Conservation (phyloP, 352 stramenopile species). For the Pythium catenulatum region DNA sequence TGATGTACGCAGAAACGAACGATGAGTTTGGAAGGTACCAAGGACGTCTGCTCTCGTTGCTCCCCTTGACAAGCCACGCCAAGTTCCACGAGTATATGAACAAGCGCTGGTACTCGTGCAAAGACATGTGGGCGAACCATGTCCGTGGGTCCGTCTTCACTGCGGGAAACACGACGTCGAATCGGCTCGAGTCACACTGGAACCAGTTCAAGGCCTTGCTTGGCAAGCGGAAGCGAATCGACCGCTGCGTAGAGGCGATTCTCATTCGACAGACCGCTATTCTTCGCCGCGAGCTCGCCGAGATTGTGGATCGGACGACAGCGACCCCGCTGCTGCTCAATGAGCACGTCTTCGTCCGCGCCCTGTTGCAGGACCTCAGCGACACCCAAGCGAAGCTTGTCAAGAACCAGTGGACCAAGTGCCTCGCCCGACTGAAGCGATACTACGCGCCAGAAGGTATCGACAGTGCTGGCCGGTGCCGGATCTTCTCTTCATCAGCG, state of each 20-base stretch:
- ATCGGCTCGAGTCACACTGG: constrained; percentile 14
- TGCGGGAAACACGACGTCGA: not conserved
- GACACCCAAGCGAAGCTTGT: not conserved
- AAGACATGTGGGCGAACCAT: not conserved
- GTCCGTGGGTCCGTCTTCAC: not conserved
- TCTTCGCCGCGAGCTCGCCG: not conserved
- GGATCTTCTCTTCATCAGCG: not conserved
- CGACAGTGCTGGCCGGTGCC: not conserved
- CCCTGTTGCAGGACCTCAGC: not conserved
- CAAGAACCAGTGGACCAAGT: not conserved
- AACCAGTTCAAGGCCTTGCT: not conserved
- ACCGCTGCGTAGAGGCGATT: not conserved
- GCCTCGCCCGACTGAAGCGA: not conserved
- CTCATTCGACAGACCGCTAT: not conserved
- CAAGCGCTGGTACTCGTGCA: not conserved
- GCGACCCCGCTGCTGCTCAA: not conserved
- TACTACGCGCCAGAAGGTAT: not conserved
- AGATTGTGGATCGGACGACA: not conserved
- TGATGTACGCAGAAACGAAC: not conserved
- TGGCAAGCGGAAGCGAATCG: not conserved
- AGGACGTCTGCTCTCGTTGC: not conserved
- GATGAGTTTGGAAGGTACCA: not conserved
- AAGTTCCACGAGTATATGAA: constrained; percentile 4
- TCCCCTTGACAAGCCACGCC: not conserved
- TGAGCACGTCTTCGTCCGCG: not conserved